Evolutionary conservation across 2,329 filamentous ascomycete species (phyloP).

Genomic region (Elsinoe batatas): DNA sequence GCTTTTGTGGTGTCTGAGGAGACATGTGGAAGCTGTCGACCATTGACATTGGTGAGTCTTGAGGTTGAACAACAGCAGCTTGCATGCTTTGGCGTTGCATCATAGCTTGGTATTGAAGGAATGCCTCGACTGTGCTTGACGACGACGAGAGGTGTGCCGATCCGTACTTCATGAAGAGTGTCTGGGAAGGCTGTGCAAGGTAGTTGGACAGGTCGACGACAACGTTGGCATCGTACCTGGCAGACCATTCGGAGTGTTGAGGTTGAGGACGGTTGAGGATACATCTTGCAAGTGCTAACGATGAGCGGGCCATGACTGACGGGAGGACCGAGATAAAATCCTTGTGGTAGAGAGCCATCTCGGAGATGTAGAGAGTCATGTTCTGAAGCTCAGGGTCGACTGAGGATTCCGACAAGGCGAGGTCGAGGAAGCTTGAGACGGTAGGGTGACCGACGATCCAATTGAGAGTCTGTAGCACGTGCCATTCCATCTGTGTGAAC

Average conservation of each 20-base stretch:
- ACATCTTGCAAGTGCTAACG: conserved; percentile 74
- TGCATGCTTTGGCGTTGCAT: conserved; percentile 20
- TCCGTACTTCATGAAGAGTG: conserved; percentile 59
- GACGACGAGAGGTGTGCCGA: conserved; percentile 56
- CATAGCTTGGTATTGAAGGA: conserved; percentile 51
- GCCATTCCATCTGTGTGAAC: conserved; percentile 99
- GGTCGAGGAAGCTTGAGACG: conserved; percentile 83
- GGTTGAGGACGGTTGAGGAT: conserved; percentile 73
- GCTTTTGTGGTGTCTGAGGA: conserved; percentile 73
- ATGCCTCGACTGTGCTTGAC: conserved; percentile 54
- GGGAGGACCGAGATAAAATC: conserved; percentile 92
- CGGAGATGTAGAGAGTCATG: conserved; percentile 87
- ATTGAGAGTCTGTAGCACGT: conserved; percentile 91
- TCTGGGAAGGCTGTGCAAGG: conserved; percentile 56
- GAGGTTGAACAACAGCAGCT: conserved; percentile 15
- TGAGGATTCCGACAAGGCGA: conserved; percentile 65
- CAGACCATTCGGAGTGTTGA: conserved; percentile 61
- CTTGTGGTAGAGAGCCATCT: conserved; percentile 91
- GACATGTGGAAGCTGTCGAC: conserved; percentile 52
- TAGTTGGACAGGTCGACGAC: conserved; percentile 55
- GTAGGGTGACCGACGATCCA: conserved; percentile 96
- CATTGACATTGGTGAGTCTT: conserved; percentile 32
- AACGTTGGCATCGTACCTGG: conserved; percentile 59
- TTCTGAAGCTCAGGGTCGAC: conserved; percentile 84
- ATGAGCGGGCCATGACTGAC: conserved; percentile 80